Evolutionary conservation across 768 basidiomycete genomes (phyloP), one percentile per base, ranked within the genome.

Genomic region (Exidia glandulosa): DNA sequence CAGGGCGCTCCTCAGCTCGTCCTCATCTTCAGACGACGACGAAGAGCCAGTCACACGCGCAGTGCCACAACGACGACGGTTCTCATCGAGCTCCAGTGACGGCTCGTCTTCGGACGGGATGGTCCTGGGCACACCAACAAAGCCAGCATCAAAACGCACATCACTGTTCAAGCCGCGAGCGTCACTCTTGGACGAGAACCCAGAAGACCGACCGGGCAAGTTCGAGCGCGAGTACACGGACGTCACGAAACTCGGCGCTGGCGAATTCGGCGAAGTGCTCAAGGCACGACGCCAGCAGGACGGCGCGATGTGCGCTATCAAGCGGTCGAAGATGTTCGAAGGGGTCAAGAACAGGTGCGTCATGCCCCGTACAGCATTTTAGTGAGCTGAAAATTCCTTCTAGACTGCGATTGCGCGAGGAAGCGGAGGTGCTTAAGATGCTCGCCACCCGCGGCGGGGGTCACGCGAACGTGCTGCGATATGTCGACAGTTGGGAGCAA

Each of bases 401-500:
- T 66, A 91, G 89, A 62, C 75, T 86, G 60, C 91, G 95, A 34
- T 80, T 97, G 65, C 82, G 90, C 14, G 96, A 99, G 70, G 96
- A 99, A 75, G 91, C 94, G 36, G 89, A 95, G 64, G 86, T 95
- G 63, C 79, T 98, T 41, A 84, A 87, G 62, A 86, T 89, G 68
- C 82, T 98, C 5, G 73, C 72, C 59, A 57, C 71, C 70, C n/a
- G 72, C 73, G 60, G 75, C 68, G 29, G 65, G n/a, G 75, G 72
- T 32, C 71, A 66, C 70, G 71, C 58, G 68, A 93, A 96, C 71
- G 85, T 97, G 16, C 79, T 99, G 33, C 81, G 80, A 19, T 95
- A 94, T 67, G 78, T 93, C 62, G 92, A 96, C 73, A 94, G 91
- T 63, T 98, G 96, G 96, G 96, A 99, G 73, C 87, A 96, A 70